A percentile compares a stretch with the other conserved stretches of the same genome.
phyloP scores from a whole-genome alignment of 306 rosid species.

The Lablab purpureus region DNA sequence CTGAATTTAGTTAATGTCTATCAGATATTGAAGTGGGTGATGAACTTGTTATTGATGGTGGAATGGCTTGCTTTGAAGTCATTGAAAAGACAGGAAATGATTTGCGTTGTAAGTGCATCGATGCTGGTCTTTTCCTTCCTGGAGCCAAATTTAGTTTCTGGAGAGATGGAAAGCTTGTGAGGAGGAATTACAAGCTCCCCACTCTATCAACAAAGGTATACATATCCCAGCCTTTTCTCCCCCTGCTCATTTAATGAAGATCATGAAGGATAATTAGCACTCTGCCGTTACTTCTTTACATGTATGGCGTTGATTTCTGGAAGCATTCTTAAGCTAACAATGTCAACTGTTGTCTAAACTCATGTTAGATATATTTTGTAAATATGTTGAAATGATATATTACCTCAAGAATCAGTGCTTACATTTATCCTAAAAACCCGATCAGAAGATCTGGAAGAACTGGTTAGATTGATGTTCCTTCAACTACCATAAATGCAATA shows the following conservation, averaged over 20 bases:
- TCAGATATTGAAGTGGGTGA: constrained; percentile 81
- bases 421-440: neutral
- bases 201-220: constrained; percentile 78
- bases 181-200: constrained; percentile 67
- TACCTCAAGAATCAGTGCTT: neutral
- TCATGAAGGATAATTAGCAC: neutral
- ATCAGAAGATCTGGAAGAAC: neutral
- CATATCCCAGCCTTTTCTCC: constrained; percentile 2
- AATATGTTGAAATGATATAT: neutral
- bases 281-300: constrained; percentile 7
- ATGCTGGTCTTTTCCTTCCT: constrained; percentile 84
- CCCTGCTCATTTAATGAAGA: constrained; percentile 8
- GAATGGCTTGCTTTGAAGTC: constrained; percentile 86
- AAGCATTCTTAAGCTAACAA: neutral
- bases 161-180: constrained; percentile 88
- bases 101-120: constrained; percentile 78
- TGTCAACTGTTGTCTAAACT: constrained; percentile 22
- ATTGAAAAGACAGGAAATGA: constrained; percentile 71
- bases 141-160: constrained; percentile 87
- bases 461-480: constrained; percentile 5
- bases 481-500: neutral
- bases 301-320: neutral
- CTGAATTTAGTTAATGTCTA: constrained; percentile 38
- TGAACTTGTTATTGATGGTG: constrained; percentile 87
- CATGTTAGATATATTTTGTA: neutral